A percentile compares a stretch with the other conserved stretches of the same genome.
phyloP scores from a whole-genome alignment of 768 basidiomycete genomes.

The Rhizopogon vulgaris region DNA sequence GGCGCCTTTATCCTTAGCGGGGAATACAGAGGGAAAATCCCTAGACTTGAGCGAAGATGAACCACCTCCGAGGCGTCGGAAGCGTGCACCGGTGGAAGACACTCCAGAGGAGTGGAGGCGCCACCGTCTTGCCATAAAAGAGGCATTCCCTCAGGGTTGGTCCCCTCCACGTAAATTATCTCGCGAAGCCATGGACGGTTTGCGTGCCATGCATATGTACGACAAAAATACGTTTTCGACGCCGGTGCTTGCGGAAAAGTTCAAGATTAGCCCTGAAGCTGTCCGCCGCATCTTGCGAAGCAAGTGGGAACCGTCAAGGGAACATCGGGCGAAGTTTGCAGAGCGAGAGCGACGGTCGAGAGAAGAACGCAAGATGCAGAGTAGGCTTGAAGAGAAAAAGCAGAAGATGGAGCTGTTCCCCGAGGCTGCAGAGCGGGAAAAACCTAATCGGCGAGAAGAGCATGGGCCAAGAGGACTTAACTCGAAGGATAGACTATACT shows the following conservation, averaged over 20 bases:
- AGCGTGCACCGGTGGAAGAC: slow-evolving; percentile 11
- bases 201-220: slow-evolving; percentile 58
- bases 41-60: slow-evolving; percentile 26
- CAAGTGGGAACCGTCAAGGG: slow-evolving; percentile 58
- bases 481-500: slow-evolving; percentile 34
- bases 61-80: slow-evolving; percentile 19
- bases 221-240: slow-evolving; percentile 63
- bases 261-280: slow-evolving; percentile 77
- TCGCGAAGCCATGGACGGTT: slow-evolving; percentile 76
- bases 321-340: slow-evolving; percentile 43
- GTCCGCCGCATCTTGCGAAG: slow-evolving; percentile 75
- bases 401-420: slow-evolving; percentile 29
- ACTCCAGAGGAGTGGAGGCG: slow-evolving; percentile 41
- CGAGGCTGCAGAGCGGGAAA: slow-evolving; percentile 12
- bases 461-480: slow-evolving; percentile 18
- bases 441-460: slow-evolving; percentile 3
- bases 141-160: slow-evolving; percentile 65
- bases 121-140: slow-evolving; percentile 47
- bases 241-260: slow-evolving; percentile 64
- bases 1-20: slow-evolving; percentile 24
- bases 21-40: slow-evolving; percentile 9
- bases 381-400: slow-evolving; percentile 36
- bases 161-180: slow-evolving; percentile 74
- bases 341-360: slow-evolving; percentile 44
- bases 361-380: slow-evolving; percentile 32